phyloP scores from a whole-genome alignment of 2,329 filamentous ascomycete species.

The Basipetospora sp. region DNA sequence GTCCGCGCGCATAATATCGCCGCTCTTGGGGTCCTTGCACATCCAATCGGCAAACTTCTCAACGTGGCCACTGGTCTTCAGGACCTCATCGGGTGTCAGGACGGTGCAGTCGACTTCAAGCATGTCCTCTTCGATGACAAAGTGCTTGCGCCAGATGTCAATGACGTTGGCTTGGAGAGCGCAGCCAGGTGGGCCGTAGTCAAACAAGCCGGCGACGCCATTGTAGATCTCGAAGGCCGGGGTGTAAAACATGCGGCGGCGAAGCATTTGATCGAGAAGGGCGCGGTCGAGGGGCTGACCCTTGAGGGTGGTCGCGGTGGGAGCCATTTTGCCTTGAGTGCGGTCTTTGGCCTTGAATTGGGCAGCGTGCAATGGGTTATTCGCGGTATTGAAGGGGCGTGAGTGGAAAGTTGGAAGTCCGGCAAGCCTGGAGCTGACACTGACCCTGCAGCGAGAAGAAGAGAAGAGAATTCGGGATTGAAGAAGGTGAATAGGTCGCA shows the following conservation, averaged over 20 bases:
- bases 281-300: constrained; percentile 78
- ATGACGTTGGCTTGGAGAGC: constrained; percentile 76
- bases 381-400: constrained; percentile 4
- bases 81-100: constrained; percentile 79
- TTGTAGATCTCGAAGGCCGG: constrained; percentile 93
- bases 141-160: constrained; percentile 84
- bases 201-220: constrained; percentile 76
- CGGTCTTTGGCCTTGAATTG: constrained; percentile 6
- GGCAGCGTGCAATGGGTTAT: constrained; percentile 5
- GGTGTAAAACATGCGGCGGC: constrained; percentile 84
- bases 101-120: constrained; percentile 89
- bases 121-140: constrained; percentile 87
- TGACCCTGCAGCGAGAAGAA: constrained; percentile 6
- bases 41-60: constrained; percentile 98
- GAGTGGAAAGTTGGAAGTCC: constrained; percentile 2
- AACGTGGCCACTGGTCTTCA: constrained; percentile 92
- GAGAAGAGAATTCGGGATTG: constrained; percentile 3
- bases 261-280: constrained; percentile 70
- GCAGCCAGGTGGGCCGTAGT: constrained; percentile 83
- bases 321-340: constrained; percentile 26
- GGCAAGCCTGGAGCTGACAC: constrained; percentile 1
- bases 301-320: constrained; percentile 59
- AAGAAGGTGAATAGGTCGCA: constrained; percentile 2
- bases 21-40: constrained; percentile 96
- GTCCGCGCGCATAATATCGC: constrained; percentile 89